Evolutionary conservation across 139 green algal species (phyloP), one percentile per base, ranked within the genome.

Genomic region (Spirogloea muscicola): DNA sequence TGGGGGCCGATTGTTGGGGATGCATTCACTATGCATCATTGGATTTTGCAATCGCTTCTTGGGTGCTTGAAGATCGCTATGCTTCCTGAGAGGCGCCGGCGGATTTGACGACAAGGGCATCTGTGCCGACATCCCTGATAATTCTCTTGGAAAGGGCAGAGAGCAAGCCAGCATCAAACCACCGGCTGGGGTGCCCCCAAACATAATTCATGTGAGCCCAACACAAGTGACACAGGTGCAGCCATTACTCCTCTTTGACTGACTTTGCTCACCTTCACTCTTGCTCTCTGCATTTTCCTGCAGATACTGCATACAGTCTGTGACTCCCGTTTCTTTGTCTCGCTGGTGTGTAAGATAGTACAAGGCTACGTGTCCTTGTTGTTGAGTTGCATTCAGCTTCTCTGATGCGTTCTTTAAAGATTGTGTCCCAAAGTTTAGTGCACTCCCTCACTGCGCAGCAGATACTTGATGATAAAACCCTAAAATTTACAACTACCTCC

Each of bases 61-160:
- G 33, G 78, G 82, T 72, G 55, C 0, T 40, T 31, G 37, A 58
- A 37, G 81, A 71, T 1, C 81, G 74, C 33, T 27, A 61, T 3
- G 81, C 77, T 21, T 6, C 72, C 64, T 85, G 81, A 67, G 38
- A 68, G 27, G 81, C 73, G 5, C 84, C 76, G 25, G 13, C 52
- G 25, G 38, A 55, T 39, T 62, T n/a, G n/a, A n/a, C 52, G 31
- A 39, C 6, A 6, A 43, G 6, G 7, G 38, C 52, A 31, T 21
- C 18, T 62, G 6, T 33, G 31, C 52, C 40, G 31, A 6, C 52
- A 38, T 43, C 52, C 52, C 7, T 6, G 9, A 6, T 31, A 39
- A 31, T 31, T 62, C 5, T 39, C 40, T n/a, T n/a, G n/a, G 31
- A 31, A 39, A 5, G 5, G 38, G 6, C 9, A 33, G 52, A 21